These are phyloP conservation scores for Sugiyamaella sp. DNA, from an alignment of 1,139 yeast species.

Conservation along the genomic window DNA sequence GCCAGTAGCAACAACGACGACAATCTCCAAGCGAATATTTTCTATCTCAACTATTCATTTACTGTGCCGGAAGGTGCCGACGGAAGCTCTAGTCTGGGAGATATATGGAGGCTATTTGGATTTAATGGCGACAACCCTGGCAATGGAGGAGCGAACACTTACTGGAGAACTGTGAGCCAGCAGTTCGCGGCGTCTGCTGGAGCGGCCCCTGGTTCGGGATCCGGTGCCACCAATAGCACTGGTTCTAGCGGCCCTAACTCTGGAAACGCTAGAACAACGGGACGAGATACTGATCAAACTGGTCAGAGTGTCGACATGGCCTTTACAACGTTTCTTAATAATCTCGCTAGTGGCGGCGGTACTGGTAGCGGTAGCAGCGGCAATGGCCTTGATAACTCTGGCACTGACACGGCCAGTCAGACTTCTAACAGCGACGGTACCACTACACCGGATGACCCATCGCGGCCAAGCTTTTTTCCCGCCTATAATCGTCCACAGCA, in stretches of 20 bases:
- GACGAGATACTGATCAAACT: no score
- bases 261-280: no score
- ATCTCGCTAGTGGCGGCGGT: no score
- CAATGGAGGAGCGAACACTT: background rate
- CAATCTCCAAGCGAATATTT: constrained; percentile 10
- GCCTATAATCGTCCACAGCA: no score
- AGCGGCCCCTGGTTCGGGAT: background rate
- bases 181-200: constrained; percentile 3
- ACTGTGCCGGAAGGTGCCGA: constrained; percentile 9
- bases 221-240: background rate
- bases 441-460: background rate
- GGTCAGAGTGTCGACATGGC: no score
- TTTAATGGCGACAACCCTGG: constrained; percentile 1
- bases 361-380: background rate
- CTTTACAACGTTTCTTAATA: no score
- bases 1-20: constrained; percentile 7
- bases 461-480: no score
- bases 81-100: background rate
- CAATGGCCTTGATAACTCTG: background rate
- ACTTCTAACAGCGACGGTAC: background rate
- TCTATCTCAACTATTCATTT: constrained; percentile 19
- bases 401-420: background rate
- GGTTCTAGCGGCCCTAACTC: background rate
- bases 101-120: constrained; percentile 9
- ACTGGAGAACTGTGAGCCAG: constrained; percentile 2